phyloP scores from a whole-genome alignment of 2,329 filamentous ascomycete genomes.

The Calonectria honghensis region DNA sequence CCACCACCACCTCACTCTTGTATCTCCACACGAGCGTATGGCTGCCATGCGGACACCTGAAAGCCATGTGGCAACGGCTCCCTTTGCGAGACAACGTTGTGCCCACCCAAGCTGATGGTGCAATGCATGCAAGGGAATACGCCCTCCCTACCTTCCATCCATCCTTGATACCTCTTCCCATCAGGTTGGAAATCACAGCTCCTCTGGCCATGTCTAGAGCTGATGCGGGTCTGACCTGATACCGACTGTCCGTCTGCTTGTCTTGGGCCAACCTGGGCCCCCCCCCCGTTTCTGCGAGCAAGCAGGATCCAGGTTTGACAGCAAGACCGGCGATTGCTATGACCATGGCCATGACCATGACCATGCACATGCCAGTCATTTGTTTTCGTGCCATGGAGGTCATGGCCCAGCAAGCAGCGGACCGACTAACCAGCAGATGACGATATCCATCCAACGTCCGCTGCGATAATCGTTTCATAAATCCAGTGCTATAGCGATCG shows the following conservation, averaged over 20 bases:
- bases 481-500: constrained; percentile 32
- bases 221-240: constrained; percentile 25
- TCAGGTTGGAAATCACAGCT: constrained; percentile 21
- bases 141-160: neutral
- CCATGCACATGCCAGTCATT: constrained; percentile 18
- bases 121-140: constrained; percentile 27
- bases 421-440: constrained; percentile 13
- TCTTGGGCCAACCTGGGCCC: constrained; percentile 24
- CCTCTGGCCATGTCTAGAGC: constrained; percentile 25
- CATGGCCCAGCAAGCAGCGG: neutral
- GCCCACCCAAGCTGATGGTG: constrained; percentile 33
- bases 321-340: constrained; percentile 2
- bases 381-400: neutral
- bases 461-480: constrained; percentile 38
- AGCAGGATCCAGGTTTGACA: constrained; percentile 29
- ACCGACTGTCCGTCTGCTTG: constrained; percentile 26
- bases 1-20: constrained; percentile 18
- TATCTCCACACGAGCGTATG: constrained; percentile 28
- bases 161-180: constrained; percentile 16
- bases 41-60: constrained; percentile 37
- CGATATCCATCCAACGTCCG: constrained; percentile 11
- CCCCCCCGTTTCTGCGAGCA: constrained; percentile 51
- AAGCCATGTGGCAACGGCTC: constrained; percentile 37
- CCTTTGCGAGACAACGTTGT: constrained; percentile 31
- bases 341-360: constrained; percentile 4